Evolutionary conservation across 192 early-diverging fungal genomes (phyloP).

Genomic region (Glomus cerebriforme): DNA sequence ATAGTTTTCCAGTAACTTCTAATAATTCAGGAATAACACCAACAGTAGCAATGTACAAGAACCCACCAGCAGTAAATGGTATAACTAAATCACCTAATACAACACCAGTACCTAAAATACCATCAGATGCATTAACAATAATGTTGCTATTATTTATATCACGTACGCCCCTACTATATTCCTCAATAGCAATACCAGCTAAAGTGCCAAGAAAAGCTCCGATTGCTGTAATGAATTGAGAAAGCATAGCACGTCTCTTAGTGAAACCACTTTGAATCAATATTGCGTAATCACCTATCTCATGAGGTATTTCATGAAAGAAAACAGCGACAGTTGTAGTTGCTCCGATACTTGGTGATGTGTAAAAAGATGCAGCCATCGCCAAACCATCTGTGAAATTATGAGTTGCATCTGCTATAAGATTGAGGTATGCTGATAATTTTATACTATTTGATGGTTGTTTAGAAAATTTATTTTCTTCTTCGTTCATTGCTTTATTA

Average conservation of each 20-base stretch:
- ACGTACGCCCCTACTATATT: conserved; percentile 51
- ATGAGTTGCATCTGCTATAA: conserved; percentile 83
- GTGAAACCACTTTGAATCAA: conserved; percentile 81
- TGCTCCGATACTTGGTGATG: conserved; percentile 78
- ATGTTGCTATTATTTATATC: background rate
- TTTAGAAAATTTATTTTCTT: conserved; percentile 37
- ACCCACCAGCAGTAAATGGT: conserved; percentile 86
- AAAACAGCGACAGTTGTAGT: conserved; percentile 85
- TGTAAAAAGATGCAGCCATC: conserved; percentile 82
- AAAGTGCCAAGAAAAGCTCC: conserved; percentile 81
- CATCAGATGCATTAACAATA: conserved; percentile 14
- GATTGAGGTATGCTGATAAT: conserved; percentile 75
- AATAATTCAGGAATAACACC: conserved; percentile 83
- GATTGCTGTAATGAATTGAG: conserved; percentile 80
- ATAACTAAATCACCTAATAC: conserved; percentile 78
- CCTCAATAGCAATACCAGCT: conserved; percentile 76
- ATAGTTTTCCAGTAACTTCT: conserved; percentile 59
- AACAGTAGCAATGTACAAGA: conserved; percentile 84
- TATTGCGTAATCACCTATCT: conserved; percentile 88
- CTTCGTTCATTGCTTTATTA: conserved; percentile 37
- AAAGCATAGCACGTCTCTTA: conserved; percentile 68
- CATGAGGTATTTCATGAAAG: conserved; percentile 89
- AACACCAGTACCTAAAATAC: conserved; percentile 60
- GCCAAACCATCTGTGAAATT: conserved; percentile 87
- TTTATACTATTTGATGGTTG: conserved; percentile 55